Evolutionary conservation across 2,329 filamentous ascomycete genomes (phyloP).

Genomic region (Fusarium subtropicale): DNA sequence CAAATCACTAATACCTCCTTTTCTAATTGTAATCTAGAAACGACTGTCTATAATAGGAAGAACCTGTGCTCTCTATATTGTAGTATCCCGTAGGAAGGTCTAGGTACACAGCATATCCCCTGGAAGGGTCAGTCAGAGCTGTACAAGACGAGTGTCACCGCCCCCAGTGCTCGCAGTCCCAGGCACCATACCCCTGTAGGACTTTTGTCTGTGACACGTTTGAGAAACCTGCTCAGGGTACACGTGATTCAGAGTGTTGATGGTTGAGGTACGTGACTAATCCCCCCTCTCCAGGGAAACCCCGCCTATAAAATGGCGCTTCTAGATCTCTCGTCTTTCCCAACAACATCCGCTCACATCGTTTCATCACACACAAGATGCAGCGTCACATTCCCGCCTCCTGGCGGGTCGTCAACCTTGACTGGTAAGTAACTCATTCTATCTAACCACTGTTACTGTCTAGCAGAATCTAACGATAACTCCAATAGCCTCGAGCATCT

Average conservation of each 20-base stretch:
- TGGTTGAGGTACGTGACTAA: too few species aligned
- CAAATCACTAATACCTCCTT: not conserved
- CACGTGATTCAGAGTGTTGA: not conserved
- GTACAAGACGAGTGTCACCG: not conserved
- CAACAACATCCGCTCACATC: not conserved
- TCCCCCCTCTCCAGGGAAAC: too few species aligned
- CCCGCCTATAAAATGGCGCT: not conserved
- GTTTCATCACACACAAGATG: not conserved
- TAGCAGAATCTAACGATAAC: not conserved
- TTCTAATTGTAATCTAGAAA: not conserved
- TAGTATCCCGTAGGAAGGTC: not conserved
- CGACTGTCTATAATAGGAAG: not conserved
- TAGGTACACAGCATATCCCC: accelerated
- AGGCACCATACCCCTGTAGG: not conserved
- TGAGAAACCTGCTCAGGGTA: not conserved
- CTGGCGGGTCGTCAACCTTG: not conserved
- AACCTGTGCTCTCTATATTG: not conserved
- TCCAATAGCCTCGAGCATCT: not conserved
- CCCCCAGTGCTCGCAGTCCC: not conserved
- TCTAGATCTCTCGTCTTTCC: not conserved
- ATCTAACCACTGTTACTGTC: too few species aligned
- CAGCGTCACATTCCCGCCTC: not conserved
- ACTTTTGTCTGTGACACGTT: not conserved
- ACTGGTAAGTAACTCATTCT: not conserved
- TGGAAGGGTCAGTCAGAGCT: not conserved